Conservation (phyloP, 2,329 filamentous ascomycete species). For the Hymenoscyphus scutula region DNA sequence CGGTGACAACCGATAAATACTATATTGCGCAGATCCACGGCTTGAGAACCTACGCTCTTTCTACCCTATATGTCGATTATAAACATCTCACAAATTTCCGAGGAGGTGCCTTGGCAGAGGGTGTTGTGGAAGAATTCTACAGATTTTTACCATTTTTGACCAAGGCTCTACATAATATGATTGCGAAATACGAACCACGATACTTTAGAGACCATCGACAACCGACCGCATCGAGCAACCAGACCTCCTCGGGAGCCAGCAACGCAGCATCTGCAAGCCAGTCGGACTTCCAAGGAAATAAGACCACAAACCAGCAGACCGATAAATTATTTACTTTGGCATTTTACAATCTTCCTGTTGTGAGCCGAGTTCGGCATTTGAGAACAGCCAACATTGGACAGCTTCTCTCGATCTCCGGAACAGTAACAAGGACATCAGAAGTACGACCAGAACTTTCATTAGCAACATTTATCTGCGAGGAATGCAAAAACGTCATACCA, state of each 20-base stretch:
- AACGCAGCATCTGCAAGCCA: conserved; percentile 61
- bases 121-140: conserved; percentile 88
- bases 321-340: conserved; percentile 87
- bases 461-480: conserved; percentile 89
- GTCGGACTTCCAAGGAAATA: conserved; percentile 62
- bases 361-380: conserved; percentile 45
- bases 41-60: conserved; percentile 71
- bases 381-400: conserved; percentile 89
- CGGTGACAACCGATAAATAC: conserved; percentile 74
- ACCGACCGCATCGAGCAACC: conserved; percentile 70
- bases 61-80: conserved; percentile 83
- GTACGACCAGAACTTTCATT: conserved; percentile 90
- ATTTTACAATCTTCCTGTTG: conserved; percentile 68
- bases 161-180: conserved; percentile 84
- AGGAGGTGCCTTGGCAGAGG: conserved; percentile 78
- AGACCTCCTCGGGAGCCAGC: conserved; percentile 66
- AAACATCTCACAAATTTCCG: conserved; percentile 76
- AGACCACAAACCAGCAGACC: conserved; percentile 89
- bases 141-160: conserved; percentile 91
- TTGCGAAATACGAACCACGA: conserved; percentile 88
- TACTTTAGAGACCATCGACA: conserved; percentile 94
- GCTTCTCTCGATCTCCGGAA: conserved; percentile 92
- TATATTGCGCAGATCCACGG: conserved; percentile 82
- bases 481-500: conserved; percentile 77
- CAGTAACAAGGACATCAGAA: conserved; percentile 94